Evolutionary conservation across 257 asterid genomes (phyloP).

Genomic region (Salvia splendens): DNA sequence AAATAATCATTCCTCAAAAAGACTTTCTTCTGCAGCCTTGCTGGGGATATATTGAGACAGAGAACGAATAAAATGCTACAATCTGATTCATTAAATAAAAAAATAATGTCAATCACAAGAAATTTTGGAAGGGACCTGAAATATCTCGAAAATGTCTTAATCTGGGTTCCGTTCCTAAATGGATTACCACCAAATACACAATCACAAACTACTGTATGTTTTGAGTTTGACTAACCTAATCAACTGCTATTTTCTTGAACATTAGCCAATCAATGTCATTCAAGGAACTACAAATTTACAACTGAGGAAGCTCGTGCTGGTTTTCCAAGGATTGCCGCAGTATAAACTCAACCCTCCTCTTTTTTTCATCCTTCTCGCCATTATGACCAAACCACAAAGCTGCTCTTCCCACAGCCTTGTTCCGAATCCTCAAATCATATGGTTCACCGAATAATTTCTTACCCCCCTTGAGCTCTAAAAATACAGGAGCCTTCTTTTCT

Average conservation of each 20-base stretch:
- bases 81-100: conserved; percentile 38
- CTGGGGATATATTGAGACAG: too few relatives aligned
- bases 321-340: conserved; percentile 74
- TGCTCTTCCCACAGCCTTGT: conserved; percentile 48
- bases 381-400: conserved; percentile 68
- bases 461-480: conserved; percentile 69
- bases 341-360: conserved; percentile 80
- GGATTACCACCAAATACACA: conserved; percentile 61
- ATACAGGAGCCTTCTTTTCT: conserved; percentile 61
- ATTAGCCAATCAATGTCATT: conserved; percentile 44
- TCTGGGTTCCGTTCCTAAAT: conserved; percentile 44
- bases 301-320: conserved; percentile 79
- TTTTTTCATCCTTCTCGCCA: conserved; percentile 87
- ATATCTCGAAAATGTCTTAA: conserved; percentile 60
- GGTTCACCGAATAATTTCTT: conserved; percentile 77
- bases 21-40: too few relatives aligned
- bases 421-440: conserved; percentile 77
- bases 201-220: conserved; percentile 53
- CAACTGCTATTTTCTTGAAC: conserved; percentile 49
- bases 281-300: conserved; percentile 68
- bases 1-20: too few relatives aligned
- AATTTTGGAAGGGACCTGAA: conserved; percentile 40
- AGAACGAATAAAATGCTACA: conserved; percentile 28
- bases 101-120: conserved; percentile 37
- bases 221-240: conserved; percentile 63